Evolutionary conservation across 768 basidiomycete species (phyloP).

Genomic region (Pulveroboletus sp.): DNA sequence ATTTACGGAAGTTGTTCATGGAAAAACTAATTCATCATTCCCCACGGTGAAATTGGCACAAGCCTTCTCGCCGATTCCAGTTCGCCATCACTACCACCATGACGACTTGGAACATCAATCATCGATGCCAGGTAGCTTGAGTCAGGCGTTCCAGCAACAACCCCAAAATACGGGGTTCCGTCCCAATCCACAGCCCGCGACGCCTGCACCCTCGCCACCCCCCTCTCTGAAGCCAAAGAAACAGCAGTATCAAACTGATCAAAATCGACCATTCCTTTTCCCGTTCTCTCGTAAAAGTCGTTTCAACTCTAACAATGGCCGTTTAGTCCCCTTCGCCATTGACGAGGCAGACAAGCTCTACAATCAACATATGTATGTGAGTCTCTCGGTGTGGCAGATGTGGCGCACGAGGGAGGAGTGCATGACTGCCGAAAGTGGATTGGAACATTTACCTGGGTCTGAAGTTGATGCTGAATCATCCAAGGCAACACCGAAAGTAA

Average conservation of each 20-base stretch:
- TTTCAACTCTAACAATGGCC: conserved; percentile 48
- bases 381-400: conserved; percentile 86
- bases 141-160: conserved; percentile 36
- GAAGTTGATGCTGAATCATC: conserved; percentile 55
- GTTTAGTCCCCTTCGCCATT: conserved; percentile 90
- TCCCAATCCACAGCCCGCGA: conserved; percentile 64
- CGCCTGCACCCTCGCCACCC: conserved; percentile 88
- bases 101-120: conserved; percentile 60
- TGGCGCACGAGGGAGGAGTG: conserved; percentile 95
- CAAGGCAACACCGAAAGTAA: conserved; percentile 42
- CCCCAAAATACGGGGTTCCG: conserved; percentile 27
- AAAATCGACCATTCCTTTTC: conserved; percentile 88
- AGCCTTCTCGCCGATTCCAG: conserved; percentile 88
- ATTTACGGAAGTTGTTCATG: conserved; percentile 18
- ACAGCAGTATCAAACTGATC: conserved; percentile 98
- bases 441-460: conserved; percentile 72
- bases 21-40: conserved; percentile 32
- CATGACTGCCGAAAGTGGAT: conserved; percentile 88
- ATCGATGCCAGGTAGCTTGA: conserved; percentile 35
- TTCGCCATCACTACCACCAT: conserved; percentile 92
- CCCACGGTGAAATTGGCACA: conserved; percentile 72
- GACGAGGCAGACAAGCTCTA: conserved; percentile 94
- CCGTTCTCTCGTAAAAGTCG: conserved; percentile 75
- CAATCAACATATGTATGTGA: conserved; percentile 84
- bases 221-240: conserved; percentile 90